Evolutionary conservation across 2,329 filamentous ascomycete genomes (phyloP).

Genomic region (Golovinomyces cichoracearum): DNA sequence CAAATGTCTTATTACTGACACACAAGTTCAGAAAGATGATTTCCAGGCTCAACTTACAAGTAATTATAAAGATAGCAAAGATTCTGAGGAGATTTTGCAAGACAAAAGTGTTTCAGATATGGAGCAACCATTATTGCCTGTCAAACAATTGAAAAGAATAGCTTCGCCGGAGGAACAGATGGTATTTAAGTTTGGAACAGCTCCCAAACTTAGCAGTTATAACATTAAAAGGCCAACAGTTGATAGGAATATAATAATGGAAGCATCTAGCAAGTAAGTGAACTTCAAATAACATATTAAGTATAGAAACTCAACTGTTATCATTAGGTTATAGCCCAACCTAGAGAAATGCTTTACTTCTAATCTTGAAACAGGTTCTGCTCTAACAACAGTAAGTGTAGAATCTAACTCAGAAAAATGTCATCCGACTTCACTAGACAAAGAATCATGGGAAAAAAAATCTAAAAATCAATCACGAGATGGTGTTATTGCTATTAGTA

Average conservation of each 20-base stretch:
- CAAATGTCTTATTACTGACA: neutral
- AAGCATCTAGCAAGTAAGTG: neutral
- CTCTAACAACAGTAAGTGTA: neutral
- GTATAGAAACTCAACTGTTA: neutral
- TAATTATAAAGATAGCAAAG: too few species aligned
- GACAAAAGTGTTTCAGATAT: neutral
- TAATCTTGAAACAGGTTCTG: neutral
- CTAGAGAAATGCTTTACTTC: neutral
- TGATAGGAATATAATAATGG: neutral
- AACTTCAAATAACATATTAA: neutral
- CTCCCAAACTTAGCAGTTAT: neutral
- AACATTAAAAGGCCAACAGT: neutral
- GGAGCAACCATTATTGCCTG: neutral
- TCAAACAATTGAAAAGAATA: neutral
- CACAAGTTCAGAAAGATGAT: neutral
- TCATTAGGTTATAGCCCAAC: neutral
- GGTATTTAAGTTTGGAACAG: neutral
- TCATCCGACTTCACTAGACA: neutral
- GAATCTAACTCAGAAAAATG: neutral
- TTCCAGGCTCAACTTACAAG: too few species aligned
- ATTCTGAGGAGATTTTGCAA: neutral
- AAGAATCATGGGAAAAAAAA: neutral
- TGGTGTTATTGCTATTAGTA: too few species aligned
- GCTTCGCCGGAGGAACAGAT: slow-evolving; percentile 1
- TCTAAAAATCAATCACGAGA: neutral